Evolutionary conservation across 345 rosid species (phyloP), one percentile per base, ranked within the genome.

Genomic region (Aegle marmelos): DNA sequence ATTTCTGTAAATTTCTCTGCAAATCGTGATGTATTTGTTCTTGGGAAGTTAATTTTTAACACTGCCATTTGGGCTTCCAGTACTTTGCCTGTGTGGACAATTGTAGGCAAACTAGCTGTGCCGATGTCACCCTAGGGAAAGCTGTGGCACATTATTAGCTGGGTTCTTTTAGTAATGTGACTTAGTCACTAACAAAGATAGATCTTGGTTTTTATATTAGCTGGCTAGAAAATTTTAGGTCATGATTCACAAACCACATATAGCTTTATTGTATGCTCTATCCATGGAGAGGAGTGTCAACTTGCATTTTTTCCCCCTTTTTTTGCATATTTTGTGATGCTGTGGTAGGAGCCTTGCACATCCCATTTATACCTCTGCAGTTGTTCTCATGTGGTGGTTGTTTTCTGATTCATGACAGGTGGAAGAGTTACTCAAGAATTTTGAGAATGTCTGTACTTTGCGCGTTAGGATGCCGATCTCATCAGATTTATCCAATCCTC

Each of bases 401-500:
- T 79, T 79, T 24, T 67, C 65, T 61, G 63, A 37, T 74, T 10
- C 68, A 2, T 58, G 56, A 31, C 58, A 92, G 97, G 97, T 91
- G 39, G 98, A 94, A 74, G 96, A 94, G 60, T 65, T 94, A 87
- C 93, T 94, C 36, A 87, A 87, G 83, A 92, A 94, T 76, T 94
- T 88, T 60, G 93, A 92, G 57, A 94, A 94, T 61, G 98, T 94
- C 14, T 94, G 97, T 75, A 94, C 95, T 2, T 73, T 94, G 72
- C 89, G 97, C 9, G 98, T 93, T n/a, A 84, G 97, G 66, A 94
- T 94, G 98, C 98, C 98, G 1, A 93, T 94, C 76, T 94, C 95
- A 1, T 87, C 96, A 2, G 96, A 94, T 79, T 85, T 94, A 36
- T 56, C 91, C 28, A 92, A 94, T 80, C 96, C 97, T 7, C 91